phyloP scores from a whole-genome alignment of 2,329 filamentous ascomycete genomes.

The Incumbomyces lentus region DNA sequence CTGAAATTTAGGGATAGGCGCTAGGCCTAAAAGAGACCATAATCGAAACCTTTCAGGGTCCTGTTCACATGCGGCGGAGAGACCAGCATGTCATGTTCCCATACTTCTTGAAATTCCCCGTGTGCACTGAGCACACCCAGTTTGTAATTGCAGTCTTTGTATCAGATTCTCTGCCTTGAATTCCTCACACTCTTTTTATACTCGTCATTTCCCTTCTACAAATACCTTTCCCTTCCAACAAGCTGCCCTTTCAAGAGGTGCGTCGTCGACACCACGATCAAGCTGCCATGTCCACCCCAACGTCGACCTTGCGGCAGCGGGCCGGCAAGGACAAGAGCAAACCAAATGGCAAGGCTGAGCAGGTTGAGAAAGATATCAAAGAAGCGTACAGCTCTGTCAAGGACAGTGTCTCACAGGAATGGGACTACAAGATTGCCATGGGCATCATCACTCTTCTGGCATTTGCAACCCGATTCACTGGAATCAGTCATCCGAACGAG shows the following conservation, averaged over 20 bases:
- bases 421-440: constrained; percentile 75
- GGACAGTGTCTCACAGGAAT: constrained; percentile 48
- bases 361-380: constrained; percentile 11
- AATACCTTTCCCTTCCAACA: not conserved
- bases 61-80: not conserved
- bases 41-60: too few species aligned
- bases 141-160: too few species aligned
- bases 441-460: constrained; percentile 68
- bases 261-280: not conserved
- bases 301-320: constrained; percentile 18
- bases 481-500: constrained; percentile 87
- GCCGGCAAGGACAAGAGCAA: constrained; percentile 15
- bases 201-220: not conserved
- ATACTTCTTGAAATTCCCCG: not conserved
- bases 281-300: constrained; percentile 15
- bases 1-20: not conserved
- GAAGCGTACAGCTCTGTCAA: constrained; percentile 9
- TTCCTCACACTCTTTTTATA: constrained; percentile 1
- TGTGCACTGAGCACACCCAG: too few species aligned
- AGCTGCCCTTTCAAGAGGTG: not conserved
- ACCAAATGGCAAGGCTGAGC: constrained; percentile 14
- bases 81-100: not conserved
- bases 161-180: not conserved
- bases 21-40: not conserved
- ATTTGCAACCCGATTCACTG: constrained; percentile 90